Conservation (phyloP, 768 basidiomycete genomes). For the Suillus subluteus region DNA sequence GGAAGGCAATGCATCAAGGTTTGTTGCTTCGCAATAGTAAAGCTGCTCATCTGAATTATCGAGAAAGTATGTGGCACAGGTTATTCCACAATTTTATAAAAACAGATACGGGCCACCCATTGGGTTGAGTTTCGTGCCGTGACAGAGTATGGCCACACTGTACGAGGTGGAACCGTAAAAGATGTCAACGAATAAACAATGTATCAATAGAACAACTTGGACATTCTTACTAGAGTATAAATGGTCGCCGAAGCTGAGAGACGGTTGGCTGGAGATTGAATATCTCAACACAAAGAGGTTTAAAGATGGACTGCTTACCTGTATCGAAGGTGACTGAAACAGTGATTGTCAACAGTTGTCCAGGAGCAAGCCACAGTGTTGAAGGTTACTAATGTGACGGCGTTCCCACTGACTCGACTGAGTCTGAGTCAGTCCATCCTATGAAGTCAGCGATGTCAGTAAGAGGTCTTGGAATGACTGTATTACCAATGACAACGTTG, state of each 20-base stretch:
- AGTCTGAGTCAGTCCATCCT: neutral
- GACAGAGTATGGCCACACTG: too few species aligned
- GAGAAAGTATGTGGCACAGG: neutral
- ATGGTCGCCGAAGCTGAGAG: neutral
- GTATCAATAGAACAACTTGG: too few species aligned
- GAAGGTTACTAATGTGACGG: neutral
- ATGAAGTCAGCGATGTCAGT: neutral
- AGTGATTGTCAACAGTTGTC: neutral
- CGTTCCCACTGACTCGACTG: neutral
- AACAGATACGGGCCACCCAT: too few species aligned
- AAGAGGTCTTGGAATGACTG: neutral
- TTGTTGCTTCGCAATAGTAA: neutral
- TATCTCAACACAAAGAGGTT: neutral
- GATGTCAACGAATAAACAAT: too few species aligned
- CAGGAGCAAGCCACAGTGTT: neutral
- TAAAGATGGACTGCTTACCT: neutral
- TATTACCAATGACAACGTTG: neutral
- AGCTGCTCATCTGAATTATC: neutral
- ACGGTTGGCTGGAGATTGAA: neutral
- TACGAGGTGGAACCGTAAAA: too few species aligned
- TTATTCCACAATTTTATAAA: neutral
- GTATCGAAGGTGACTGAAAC: neutral
- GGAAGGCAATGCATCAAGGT: neutral
- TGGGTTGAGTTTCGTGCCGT: too few species aligned
- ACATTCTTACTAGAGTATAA: too few species aligned